Evolutionary conservation across 83 land plant species (phyloP).

Genomic region (Picea mariana): DNA sequence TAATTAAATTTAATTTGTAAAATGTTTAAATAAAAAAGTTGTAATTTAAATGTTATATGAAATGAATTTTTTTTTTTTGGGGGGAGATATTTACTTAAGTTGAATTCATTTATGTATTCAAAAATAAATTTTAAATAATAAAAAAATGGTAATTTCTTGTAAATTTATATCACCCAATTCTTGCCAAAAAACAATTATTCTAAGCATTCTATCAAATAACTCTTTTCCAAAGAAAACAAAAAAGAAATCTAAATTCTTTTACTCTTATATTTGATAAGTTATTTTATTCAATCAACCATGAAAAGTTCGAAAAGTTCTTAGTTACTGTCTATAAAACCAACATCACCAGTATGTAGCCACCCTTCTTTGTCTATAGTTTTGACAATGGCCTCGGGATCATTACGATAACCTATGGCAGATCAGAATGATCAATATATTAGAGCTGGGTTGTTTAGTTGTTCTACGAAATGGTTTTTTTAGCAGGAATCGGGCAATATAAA

Average conservation of each 20-base stretch:
- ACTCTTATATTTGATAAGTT: conserved; percentile 65
- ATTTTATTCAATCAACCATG: conserved; percentile 76
- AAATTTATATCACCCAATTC: too few species aligned
- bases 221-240: conserved; percentile 75
- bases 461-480: too few species aligned
- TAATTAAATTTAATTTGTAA: too few species aligned
- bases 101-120: too few species aligned
- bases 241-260: conserved; percentile 50
- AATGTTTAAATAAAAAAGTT: too few species aligned
- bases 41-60: too few species aligned
- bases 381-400: conserved; percentile 58
- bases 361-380: conserved; percentile 67
- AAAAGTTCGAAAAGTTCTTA: conserved; percentile 76
- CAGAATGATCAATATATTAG: conserved; percentile 64
- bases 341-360: conserved; percentile 85
- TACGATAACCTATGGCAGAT: conserved; percentile 62
- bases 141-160: too few species aligned
- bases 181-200: too few species aligned
- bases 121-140: too few species aligned
- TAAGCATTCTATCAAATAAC: conserved; percentile 50
- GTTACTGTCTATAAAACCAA: conserved; percentile 72
- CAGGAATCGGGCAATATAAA: too few species aligned
- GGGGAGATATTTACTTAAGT: too few species aligned
- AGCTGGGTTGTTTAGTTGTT: conserved; percentile 40
- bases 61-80: too few species aligned